Evolutionary conservation across 768 basidiomycete species (phyloP).

Genomic region (Trametes elegans): DNA sequence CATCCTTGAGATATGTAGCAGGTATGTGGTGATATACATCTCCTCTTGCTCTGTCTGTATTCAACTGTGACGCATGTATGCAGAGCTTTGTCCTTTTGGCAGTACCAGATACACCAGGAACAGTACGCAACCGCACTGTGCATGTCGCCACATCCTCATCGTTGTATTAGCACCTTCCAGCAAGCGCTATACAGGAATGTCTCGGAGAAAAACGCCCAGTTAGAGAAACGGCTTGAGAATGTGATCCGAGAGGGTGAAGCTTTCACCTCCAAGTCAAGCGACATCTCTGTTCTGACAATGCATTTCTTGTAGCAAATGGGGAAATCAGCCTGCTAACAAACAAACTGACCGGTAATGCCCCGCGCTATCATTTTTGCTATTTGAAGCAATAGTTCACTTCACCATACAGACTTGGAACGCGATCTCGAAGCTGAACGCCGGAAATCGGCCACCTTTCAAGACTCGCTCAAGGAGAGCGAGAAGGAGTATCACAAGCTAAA

Average conservation of each 20-base stretch:
- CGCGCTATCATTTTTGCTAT: neutral
- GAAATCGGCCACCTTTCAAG: constrained; percentile 71
- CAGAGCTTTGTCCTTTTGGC: constrained; percentile 85
- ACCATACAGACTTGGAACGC: constrained; percentile 68
- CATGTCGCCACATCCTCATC: neutral
- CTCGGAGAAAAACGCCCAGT: constrained; percentile 77
- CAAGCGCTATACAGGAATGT: constrained; percentile 79
- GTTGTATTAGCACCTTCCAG: constrained; percentile 63
- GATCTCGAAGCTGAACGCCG: constrained; percentile 80
- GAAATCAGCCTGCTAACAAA: constrained; percentile 69
- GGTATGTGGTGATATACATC: constrained; percentile 37
- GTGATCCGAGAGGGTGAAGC: constrained; percentile 76
- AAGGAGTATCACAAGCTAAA: constrained; percentile 89
- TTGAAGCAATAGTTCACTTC: neutral
- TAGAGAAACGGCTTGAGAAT: constrained; percentile 84
- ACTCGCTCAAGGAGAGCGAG: constrained; percentile 71
- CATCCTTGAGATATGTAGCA: constrained; percentile 79
- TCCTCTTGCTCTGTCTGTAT: too few species aligned
- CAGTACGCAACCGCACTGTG: constrained; percentile 52
- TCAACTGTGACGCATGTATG: neutral
- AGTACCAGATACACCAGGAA: constrained; percentile 87
- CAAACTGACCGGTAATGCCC: constrained; percentile 58
- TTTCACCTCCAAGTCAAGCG: neutral
- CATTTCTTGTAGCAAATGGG: constrained; percentile 56
- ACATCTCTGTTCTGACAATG: neutral